Evolutionary conservation across 352 stramenopile genomes (phyloP), one percentile per base, ranked within the genome.

Genomic region (Globisporangium abappressorium): DNA sequence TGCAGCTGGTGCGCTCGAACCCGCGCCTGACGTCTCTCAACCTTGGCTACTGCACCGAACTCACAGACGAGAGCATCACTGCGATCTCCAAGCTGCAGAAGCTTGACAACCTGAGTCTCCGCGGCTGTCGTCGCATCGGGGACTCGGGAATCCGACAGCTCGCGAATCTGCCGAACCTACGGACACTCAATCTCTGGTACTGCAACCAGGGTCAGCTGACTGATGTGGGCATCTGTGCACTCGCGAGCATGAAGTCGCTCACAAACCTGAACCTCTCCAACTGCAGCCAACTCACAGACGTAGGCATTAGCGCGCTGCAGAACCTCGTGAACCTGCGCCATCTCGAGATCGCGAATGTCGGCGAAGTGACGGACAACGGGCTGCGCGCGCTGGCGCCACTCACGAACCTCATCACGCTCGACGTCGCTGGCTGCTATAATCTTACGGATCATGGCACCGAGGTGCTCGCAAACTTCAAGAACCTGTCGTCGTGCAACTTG

Each of bases 361-460:
- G 84, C 26, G 83, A 93, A 70, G 71, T 94, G 38, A 90, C 82
- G 0, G 80, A 94, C 69, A 67, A 73, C 12, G 86, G 86, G 0
- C 64, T 94, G 24, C 62, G 74, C 0, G 70, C 78, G 5, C 71
- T 94, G 15, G 80, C 79, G 22, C 71, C 82, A 6, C 73, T 94
- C 2, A 71, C 75, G 3, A 80, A 85, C 20, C 74, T 94, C 28
- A 61, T 89, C 6, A 87, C 81, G 5, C 68, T 94, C 6, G 84
- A 94, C 55, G 69, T 94, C 15, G 84, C 85, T 5, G 85, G 85
- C 3, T 94, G 85, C 71, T 94, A 94, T 75, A 92, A 92, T 41
- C 74, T 94, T 70, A 94, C 85, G 12, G 85, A 94, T 67, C 28
- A 70, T 0, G 85, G 85, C 51, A 92, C 81, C 3, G 54, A 76